Base-by-base conservation (phyloP, 331 rosid species). In the Rhamnella rubrinervis region DNA sequence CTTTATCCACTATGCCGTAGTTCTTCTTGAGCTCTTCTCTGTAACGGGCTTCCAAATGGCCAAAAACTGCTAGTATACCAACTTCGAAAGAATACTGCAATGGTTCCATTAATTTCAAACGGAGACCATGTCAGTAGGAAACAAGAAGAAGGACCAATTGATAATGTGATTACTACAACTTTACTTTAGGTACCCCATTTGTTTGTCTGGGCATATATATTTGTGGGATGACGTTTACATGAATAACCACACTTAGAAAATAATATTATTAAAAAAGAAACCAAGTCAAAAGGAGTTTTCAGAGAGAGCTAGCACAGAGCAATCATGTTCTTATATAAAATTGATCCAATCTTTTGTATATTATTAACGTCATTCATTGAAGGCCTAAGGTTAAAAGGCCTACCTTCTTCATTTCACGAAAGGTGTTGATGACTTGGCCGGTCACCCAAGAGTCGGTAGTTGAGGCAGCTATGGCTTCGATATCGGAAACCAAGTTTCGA, bases 61-160 rank as follows among this genome's bases (percentile, higher is more conserved):
- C 98, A 64, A 91, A 89, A 56, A 66, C 81, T 59, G 87, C 75
- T 23, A 89, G 81, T 66, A 83, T 82, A 1, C 98, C 97, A 25
- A 95, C 98, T 69, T 91, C 93, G 52, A 95, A 92, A 46, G 96
- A 91, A 63, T 77, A 75, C 96, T 87, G 82, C 76, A 81, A 77
- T 51, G 67, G 70, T 62, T 68, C 70, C 16, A 12, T 23, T 23
- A 23, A 23, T 8, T 23, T 11, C 66, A 69, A 67, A 59, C 71
- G 70, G 41, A 73, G 46, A 44, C 0, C 35, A 53, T 44, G 70
- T 56, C 77, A 71, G 71, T 77, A 15, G 73, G 49, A 77, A 21
- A 59, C 41, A 52, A 60, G 18, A 39, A 58, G 25, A 81, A 28
- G 50, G 46, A 44, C 49, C 49, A 44, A 44, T 40, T 7, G 9